A percentile compares a stretch with the other conserved stretches of the same genome.
Conservation (phyloP, 331 rosid genomes). For the Quercus phellos region DNA sequence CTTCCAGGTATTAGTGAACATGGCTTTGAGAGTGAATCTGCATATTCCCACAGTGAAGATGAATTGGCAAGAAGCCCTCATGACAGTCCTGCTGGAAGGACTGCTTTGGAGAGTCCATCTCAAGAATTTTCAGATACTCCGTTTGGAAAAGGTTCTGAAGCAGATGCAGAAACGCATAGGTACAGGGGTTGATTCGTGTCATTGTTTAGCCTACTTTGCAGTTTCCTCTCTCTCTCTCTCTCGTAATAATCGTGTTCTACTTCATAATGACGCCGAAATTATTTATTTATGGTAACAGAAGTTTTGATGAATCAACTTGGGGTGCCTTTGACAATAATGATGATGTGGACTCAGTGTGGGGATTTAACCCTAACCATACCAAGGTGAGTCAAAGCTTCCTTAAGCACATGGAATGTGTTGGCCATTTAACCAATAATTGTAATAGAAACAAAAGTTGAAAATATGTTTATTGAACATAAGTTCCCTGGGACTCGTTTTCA, state of each 20-base stretch:
- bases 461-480: background rate
- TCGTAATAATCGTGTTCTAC: background rate
- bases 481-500: background rate
- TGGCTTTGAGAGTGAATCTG: slow-evolving; percentile 56
- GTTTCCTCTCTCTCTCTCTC: background rate
- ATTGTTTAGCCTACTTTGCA: slow-evolving; percentile 6
- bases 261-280: slow-evolving; percentile 24
- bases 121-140: slow-evolving; percentile 47
- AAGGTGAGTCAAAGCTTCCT: slow-evolving; percentile 47
- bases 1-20: slow-evolving; percentile 37
- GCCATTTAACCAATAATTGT: background rate
- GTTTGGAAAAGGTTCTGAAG: slow-evolving; percentile 52
- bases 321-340: slow-evolving; percentile 83
- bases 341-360: slow-evolving; percentile 90
- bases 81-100: slow-evolving; percentile 66
- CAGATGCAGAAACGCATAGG: slow-evolving; percentile 72
- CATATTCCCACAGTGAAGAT: slow-evolving; percentile 58
- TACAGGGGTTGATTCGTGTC: slow-evolving; percentile 16
- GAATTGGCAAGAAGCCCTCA: slow-evolving; percentile 63
- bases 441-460: background rate
- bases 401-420: background rate
- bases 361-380: slow-evolving; percentile 48
- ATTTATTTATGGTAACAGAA: slow-evolving; percentile 40
- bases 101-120: slow-evolving; percentile 57
- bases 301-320: slow-evolving; percentile 87